A percentile compares a stretch with the other conserved stretches of the same genome.
Evolutionary conservation across 2,329 filamentous ascomycete species (phyloP).

Genomic region (Chaetoscypha palmicola): DNA sequence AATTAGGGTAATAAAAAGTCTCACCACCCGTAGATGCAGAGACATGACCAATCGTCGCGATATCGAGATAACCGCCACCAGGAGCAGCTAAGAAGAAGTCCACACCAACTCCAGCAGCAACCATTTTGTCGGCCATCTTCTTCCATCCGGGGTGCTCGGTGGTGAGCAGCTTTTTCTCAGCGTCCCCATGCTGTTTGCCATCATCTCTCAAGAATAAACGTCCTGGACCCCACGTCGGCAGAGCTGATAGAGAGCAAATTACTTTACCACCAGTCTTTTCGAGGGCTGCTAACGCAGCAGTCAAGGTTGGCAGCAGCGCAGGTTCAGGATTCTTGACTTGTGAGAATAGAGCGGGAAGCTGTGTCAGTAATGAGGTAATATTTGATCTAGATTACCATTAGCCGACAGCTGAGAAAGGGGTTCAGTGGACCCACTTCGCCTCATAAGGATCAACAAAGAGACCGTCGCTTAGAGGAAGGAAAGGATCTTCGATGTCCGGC

Average conservation of each 20-base stretch:
- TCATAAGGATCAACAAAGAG: conserved; percentile 93
- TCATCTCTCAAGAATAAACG: conserved; percentile 81
- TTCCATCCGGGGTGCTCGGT: conserved; percentile 86
- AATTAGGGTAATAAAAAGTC: conserved; percentile 95
- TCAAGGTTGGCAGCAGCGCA: conserved; percentile 75
- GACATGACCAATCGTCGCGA: conserved; percentile 84
- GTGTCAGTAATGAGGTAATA: conserved; percentile 78
- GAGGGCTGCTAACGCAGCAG: conserved; percentile 76
- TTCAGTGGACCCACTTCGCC: conserved; percentile 53
- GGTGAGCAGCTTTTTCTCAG: conserved; percentile 83
- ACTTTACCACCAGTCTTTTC: conserved; percentile 88
- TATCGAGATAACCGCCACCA: conserved; percentile 82
- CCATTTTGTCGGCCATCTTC: conserved; percentile 81
- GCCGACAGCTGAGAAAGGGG: background rate
- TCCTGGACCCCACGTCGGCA: conserved; percentile 88
- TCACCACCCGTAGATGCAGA: conserved; percentile 88
- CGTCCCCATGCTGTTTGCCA: conserved; percentile 76
- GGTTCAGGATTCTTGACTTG: conserved; percentile 86
- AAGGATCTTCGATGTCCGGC: conserved; percentile 94
- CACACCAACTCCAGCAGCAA: conserved; percentile 75
- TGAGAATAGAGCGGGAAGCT: conserved; percentile 80
- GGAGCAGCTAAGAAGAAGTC: conserved; percentile 95
- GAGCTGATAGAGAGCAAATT: conserved; percentile 75
- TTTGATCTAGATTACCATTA: conserved; percentile 46
- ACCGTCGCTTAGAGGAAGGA: conserved; percentile 83